These are phyloP conservation scores for Daldinia vernicosa DNA, from an alignment of 495 filamentous ascomycete genomes.

Conservation along the genomic window DNA sequence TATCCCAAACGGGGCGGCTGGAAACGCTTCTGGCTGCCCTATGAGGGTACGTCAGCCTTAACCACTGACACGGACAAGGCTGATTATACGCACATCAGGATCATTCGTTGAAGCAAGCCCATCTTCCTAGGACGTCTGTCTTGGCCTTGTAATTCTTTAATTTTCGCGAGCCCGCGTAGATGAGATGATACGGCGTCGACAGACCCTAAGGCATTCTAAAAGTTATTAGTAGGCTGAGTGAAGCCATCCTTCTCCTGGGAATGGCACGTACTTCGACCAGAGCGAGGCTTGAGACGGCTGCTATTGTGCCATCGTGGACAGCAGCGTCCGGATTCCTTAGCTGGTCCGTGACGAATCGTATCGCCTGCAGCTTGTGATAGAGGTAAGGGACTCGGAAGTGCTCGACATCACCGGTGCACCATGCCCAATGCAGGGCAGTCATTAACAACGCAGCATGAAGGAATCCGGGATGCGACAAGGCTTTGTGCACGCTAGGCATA, in stretches of 20 bases:
- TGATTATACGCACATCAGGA: constrained; percentile 39
- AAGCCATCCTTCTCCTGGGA: background rate
- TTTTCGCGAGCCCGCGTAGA: constrained; percentile 43
- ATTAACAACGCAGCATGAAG: constrained; percentile 48
- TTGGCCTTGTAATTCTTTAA: constrained; percentile 43
- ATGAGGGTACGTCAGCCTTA: constrained; percentile 29
- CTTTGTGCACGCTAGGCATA: constrained; percentile 43
- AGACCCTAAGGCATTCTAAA: constrained; percentile 43
- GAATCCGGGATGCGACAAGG: constrained; percentile 48
- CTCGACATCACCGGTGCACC: constrained; percentile 47
- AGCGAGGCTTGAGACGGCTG: constrained; percentile 50
- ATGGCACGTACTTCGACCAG: constrained; percentile 49
- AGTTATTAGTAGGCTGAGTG: constrained; percentile 24
- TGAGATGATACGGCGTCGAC: constrained; percentile 44
- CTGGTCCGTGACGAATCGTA: constrained; percentile 52
- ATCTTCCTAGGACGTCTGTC: constrained; percentile 41
- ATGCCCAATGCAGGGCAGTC: constrained; percentile 48
- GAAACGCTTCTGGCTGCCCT: constrained; percentile 46
- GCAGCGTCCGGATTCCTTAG: constrained; percentile 42
- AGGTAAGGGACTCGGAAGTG: constrained; percentile 47
- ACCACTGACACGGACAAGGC: constrained; percentile 12
- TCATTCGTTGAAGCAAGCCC: constrained; percentile 46
- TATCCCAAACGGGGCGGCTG: constrained; percentile 45
- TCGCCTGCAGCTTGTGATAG: constrained; percentile 48
- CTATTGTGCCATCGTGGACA: constrained; percentile 49